Evolutionary conservation across 78 protist genomes (phyloP).

Genomic region (Emiliania huxleyi): DNA sequence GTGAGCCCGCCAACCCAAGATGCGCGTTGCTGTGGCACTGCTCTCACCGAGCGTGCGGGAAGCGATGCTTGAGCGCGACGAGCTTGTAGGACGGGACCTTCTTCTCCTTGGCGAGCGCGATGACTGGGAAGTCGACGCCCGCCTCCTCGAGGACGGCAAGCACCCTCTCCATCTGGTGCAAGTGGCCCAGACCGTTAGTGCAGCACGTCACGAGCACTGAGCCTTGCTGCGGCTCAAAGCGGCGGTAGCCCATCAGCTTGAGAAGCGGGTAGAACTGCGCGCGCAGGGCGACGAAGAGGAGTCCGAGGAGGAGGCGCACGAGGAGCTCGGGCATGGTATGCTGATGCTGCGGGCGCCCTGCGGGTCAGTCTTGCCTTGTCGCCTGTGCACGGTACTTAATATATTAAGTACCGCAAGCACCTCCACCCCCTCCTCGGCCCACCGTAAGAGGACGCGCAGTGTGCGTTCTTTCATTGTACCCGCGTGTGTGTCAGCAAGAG

Average conservation of each 20-base stretch:
- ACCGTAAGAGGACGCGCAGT: too few species aligned
- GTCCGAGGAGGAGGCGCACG: not conserved
- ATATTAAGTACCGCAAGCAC: too few species aligned
- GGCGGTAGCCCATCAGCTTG: not conserved
- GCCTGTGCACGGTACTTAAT: too few species aligned
- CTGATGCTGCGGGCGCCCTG: too few species aligned
- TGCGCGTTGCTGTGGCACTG: too few species aligned
- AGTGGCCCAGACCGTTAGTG: constrained; percentile 14
- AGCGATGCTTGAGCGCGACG: not conserved
- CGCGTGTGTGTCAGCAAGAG: too few species aligned
- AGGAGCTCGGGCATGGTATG: not conserved
- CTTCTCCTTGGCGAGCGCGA: constrained; percentile 6
- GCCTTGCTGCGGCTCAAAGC: not conserved
- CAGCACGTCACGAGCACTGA: not conserved
- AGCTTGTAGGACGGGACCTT: constrained; percentile 7
- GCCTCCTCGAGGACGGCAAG: not conserved
- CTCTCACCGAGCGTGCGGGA: not conserved
- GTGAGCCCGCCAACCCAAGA: too few species aligned
- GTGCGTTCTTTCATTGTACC: too few species aligned
- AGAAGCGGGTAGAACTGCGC: not conserved
- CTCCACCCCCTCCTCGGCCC: too few species aligned
- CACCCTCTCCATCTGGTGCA: constrained; percentile 15
- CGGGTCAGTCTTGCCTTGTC: too few species aligned
- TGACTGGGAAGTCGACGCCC: not conserved
- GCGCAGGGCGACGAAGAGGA: not conserved